Base-by-base conservation (phyloP, 495 filamentous ascomycete species). In the Penicillium diatomitis region DNA sequence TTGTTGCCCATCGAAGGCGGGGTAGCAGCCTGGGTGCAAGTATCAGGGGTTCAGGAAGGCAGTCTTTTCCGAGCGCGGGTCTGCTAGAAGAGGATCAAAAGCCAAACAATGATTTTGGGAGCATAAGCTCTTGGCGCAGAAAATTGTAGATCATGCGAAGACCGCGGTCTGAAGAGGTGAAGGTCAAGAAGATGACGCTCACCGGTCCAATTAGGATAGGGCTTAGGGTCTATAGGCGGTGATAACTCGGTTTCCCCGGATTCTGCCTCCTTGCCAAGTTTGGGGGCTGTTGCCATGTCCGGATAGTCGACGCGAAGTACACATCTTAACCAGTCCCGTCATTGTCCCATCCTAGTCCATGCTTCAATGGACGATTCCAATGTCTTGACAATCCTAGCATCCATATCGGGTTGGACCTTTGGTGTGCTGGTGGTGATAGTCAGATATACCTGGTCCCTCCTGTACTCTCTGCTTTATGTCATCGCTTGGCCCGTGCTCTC, bases 1-100 rank as follows among this genome's bases (percentile, higher is more conserved):
- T 68, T 74, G 61, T 74, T 74, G 51, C 71, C 71, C 71, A 74
- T 74, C 49, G 61, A 60, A 62, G 61, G 62, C 51, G 63, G 57
- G 57, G 60, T 59, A 58, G 51, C 46, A 45, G 36, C 2, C 20
- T 20, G 20, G 20, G 20, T 32, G 47, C 44, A 41, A 39, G 44
- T 32, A 39, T 32, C 48, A 44, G 41, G 35, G 46, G 40, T 34
- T 41, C 38, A 11, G 46, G 44, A 8, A 35, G 39, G 47, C 8
- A 36, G 44, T 46, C 33, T 47, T 31, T 32, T 10, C 4, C 41
- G 30, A 28, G 52, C 28, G 12, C 39, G 42, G 36, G 41, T 42
- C 30, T 40, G 43, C 46, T 43, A 41, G 43, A 42, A 46, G 48
- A 57, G n/a, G 41, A 46, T 20, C 20, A 20, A 20, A 20, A 20